phyloP scores from a whole-genome alignment of 2,329 filamentous ascomycete genomes.

The Neurospora crassa region DNA sequence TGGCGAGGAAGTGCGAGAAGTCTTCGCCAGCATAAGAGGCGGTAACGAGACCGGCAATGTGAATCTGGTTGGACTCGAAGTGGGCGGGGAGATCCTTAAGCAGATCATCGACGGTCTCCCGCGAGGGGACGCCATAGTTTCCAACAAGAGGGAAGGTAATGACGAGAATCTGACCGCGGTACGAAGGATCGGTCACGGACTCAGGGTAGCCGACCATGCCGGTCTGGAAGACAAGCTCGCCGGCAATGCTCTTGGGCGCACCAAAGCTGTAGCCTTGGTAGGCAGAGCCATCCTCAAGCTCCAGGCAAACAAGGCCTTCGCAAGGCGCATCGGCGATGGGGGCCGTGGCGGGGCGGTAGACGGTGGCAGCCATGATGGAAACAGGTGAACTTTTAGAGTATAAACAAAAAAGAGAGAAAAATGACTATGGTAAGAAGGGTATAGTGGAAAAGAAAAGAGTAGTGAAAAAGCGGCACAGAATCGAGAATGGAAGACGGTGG shows the following conservation, averaged over 20 bases:
- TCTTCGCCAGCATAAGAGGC: constrained; percentile 91
- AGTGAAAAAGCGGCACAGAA: not conserved
- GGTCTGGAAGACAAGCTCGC: constrained; percentile 98
- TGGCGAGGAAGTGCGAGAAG: constrained; percentile 87
- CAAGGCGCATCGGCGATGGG: constrained; percentile 42
- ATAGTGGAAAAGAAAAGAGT: not conserved
- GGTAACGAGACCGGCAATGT: constrained; percentile 84
- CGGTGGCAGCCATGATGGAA: constrained; percentile 25
- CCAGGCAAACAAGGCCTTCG: constrained; percentile 68
- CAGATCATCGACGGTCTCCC: constrained; percentile 75
- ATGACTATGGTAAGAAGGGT: not conserved
- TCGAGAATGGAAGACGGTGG: constrained; percentile 1
- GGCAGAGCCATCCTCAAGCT: constrained; percentile 83
- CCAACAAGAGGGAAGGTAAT: constrained; percentile 92
- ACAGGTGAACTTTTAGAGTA: not conserved
- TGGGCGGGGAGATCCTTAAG: constrained; percentile 79
- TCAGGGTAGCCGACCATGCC: constrained; percentile 99
- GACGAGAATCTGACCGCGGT: constrained; percentile 88
- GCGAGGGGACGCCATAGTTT: constrained; percentile 93
- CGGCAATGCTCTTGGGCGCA: constrained; percentile 85
- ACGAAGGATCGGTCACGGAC: constrained; percentile 79
- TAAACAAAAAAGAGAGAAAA: not conserved
- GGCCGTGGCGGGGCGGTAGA: constrained; percentile 50
- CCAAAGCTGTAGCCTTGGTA: constrained; percentile 97
- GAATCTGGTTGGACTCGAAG: constrained; percentile 88